Evolutionary conservation across 768 basidiomycete species (phyloP).

Genomic region (Leccinum subgranulosum): DNA sequence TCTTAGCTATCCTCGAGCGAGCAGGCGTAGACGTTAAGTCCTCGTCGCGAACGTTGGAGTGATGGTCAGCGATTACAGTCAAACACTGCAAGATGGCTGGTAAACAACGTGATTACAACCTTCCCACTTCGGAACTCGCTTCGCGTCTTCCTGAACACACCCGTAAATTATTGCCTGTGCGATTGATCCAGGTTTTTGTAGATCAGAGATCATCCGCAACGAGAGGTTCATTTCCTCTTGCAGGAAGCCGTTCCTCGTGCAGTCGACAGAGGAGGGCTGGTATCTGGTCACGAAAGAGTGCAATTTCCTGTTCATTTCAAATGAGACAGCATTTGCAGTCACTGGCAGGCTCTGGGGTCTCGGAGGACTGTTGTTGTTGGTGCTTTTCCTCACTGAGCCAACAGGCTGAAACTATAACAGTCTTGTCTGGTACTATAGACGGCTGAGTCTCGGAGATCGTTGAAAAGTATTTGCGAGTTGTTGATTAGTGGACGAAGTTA

Average conservation of each 20-base stretch:
- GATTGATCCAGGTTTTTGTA: constrained; percentile 35
- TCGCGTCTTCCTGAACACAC: constrained; percentile 22
- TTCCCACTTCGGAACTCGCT: constrained; percentile 14
- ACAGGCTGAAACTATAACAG: constrained; percentile 22
- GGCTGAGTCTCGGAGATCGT: constrained; percentile 21
- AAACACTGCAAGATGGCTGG: constrained; percentile 48
- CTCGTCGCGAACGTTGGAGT: constrained; percentile 34
- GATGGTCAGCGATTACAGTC: constrained; percentile 11
- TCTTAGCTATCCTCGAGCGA: constrained; percentile 16
- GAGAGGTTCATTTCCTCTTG: neutral
- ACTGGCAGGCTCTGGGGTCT: constrained; percentile 38
- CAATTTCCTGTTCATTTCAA: constrained; percentile 27
- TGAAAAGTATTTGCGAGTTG: constrained; percentile 1
- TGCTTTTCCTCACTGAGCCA: neutral
- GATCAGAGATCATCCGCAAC: constrained; percentile 26
- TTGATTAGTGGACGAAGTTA: neutral
- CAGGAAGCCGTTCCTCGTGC: constrained; percentile 14
- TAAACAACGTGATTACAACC: constrained; percentile 37
- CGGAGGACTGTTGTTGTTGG: neutral
- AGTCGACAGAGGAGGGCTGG: constrained; percentile 33
- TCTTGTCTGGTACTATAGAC: constrained; percentile 19
- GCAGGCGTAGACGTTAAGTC: constrained; percentile 3
- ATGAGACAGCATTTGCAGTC: constrained; percentile 27
- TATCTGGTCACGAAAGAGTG: constrained; percentile 32
- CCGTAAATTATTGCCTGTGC: constrained; percentile 26